Percentiles rank a stretch among this genome's conserved stretches.
Conservation (phyloP, 441 rosid genomes). For the Bocquillonia castaneifolia region DNA sequence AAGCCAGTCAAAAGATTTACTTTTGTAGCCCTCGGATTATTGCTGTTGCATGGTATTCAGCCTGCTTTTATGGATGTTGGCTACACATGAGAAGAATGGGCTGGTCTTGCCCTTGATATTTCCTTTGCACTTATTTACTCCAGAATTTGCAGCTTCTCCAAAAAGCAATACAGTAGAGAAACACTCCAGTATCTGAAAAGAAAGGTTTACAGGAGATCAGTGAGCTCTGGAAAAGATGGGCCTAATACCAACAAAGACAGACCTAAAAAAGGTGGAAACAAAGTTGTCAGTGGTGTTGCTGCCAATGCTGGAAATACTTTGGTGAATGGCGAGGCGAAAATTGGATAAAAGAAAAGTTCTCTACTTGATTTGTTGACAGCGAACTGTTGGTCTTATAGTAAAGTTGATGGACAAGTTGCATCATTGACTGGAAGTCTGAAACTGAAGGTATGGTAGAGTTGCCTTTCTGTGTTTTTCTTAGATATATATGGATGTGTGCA, state of each 20-base stretch:
- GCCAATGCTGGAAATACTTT: constrained; percentile 39
- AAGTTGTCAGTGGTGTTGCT: constrained; percentile 34
- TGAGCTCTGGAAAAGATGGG: constrained; percentile 44
- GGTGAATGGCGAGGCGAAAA: constrained; percentile 67
- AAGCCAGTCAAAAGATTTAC: neutral
- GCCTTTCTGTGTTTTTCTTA: neutral
- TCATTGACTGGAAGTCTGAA: neutral
- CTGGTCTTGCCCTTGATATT: neutral
- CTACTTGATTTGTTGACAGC: constrained; percentile 18
- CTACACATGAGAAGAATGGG: neutral
- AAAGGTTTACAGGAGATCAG: constrained; percentile 49
- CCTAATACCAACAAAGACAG: constrained; percentile 28
- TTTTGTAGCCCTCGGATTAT: neutral
- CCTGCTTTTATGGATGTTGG: neutral
- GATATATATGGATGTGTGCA: neutral
- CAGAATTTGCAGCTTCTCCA: constrained; percentile 33
- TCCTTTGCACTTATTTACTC: neutral
- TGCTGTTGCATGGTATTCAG: neutral
- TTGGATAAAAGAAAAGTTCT: constrained; percentile 35
- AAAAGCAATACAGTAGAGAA: constrained; percentile 36
- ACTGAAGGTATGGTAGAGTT: constrained; percentile 15
- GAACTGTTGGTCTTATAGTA: constrained; percentile 10
- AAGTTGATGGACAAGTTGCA: constrained; percentile 23
- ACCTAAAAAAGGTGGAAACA: constrained; percentile 36
- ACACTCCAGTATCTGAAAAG: constrained; percentile 42